These are phyloP conservation scores for Fonsecaea nubica DNA, from an alignment of 2,329 filamentous ascomycete species.

Conservation along the genomic window DNA sequence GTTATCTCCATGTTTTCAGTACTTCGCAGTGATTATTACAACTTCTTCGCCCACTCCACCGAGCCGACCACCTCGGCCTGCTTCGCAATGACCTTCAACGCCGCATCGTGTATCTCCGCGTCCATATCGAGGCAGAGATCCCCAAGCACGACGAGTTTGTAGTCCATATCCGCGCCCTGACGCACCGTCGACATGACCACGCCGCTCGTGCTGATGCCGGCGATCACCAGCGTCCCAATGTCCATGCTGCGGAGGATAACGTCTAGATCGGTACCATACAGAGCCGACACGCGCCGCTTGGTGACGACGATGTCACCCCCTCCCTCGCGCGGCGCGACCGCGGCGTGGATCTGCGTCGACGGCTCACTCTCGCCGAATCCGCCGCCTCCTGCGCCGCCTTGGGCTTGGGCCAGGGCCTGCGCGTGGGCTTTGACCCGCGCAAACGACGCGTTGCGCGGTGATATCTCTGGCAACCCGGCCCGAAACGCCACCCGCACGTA, in stretches of 20 bases:
- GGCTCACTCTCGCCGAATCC: slow-evolving; percentile 5
- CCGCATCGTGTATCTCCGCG: slow-evolving; percentile 12
- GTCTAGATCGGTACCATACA: slow-evolving; percentile 23
- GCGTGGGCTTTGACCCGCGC: neutral
- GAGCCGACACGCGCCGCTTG: slow-evolving; percentile 21
- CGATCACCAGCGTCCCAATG: slow-evolving; percentile 13
- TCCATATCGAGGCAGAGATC: slow-evolving; percentile 18
- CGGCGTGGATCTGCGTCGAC: slow-evolving; percentile 19
- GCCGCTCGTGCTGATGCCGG: slow-evolving; percentile 18
- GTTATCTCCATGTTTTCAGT: too few species aligned
- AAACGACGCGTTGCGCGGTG: slow-evolving; percentile 5
- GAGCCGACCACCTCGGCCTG: slow-evolving; percentile 11
- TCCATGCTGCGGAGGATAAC: slow-evolving; percentile 10
- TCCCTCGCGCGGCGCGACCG: neutral
- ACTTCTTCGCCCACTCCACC: slow-evolving; percentile 10
- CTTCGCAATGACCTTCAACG: slow-evolving; percentile 18
- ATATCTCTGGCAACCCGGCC: slow-evolving; percentile 9
- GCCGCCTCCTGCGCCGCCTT: neutral
- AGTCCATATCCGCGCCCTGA: slow-evolving; percentile 22
- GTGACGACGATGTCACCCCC: slow-evolving; percentile 15
- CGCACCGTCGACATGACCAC: slow-evolving; percentile 20
- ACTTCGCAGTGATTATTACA: too few species aligned
- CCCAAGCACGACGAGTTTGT: slow-evolving; percentile 17
- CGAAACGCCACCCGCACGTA: slow-evolving; percentile 12
- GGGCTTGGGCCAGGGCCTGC: too few species aligned